Evolutionary conservation across 129 eudicot genomes (phyloP).

Genomic region (Pseudognaphalium luteoalbum): DNA sequence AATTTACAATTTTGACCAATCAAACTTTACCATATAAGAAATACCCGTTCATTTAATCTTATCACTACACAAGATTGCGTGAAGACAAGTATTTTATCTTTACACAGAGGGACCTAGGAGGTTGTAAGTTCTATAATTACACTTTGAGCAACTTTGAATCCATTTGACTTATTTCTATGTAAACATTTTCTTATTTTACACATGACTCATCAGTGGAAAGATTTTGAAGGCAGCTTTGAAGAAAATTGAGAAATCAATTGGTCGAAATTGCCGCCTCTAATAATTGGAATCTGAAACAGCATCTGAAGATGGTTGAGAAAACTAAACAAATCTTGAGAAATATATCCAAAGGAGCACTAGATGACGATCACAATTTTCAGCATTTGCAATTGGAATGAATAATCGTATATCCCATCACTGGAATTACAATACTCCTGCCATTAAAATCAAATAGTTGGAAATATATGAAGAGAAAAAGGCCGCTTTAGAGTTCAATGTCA

Average conservation of each 20-base stretch:
- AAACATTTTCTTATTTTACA: not conserved
- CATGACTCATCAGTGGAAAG: not conserved
- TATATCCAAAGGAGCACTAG: constrained; percentile 61
- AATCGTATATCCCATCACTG: constrained; percentile 49
- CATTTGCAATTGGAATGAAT: constrained; percentile 45
- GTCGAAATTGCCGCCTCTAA: not conserved
- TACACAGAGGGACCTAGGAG: too few species aligned
- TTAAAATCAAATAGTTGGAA: not conserved
- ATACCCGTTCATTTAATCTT: too few species aligned
- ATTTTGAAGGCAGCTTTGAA: too few species aligned
- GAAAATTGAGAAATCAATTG: not conserved
- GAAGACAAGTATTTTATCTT: too few species aligned
- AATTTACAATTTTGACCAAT: too few species aligned
- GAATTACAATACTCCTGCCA: constrained; percentile 51
- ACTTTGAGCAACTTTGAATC: too few species aligned
- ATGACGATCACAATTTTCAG: constrained; percentile 42
- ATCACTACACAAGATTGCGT: too few species aligned
- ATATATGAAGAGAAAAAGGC: not conserved
- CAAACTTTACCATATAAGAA: too few species aligned
- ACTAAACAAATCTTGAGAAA: constrained; percentile 50
- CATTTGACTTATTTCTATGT: not conserved
- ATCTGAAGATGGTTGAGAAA: not conserved
- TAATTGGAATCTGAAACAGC: not conserved
- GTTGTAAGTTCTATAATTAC: too few species aligned
- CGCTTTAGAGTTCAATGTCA: not conserved